These are phyloP conservation scores for Phialophora verrucosa DNA, from an alignment of 2,329 filamentous ascomycete genomes.

Conservation along the genomic window DNA sequence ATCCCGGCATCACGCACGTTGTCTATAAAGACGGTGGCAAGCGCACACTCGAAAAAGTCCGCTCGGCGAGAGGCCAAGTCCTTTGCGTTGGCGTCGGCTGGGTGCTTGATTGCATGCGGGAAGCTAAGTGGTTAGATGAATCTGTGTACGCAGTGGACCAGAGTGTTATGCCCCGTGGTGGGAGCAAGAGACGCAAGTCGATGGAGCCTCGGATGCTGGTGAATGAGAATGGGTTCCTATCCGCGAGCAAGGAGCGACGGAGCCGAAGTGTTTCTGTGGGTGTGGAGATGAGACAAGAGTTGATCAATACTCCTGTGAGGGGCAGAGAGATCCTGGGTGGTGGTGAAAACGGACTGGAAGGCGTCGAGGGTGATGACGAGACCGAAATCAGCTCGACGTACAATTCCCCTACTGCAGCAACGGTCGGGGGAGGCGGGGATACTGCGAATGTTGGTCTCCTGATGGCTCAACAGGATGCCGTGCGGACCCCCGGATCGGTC, in stretches of 20 bases:
- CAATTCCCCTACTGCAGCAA: constrained; percentile 34
- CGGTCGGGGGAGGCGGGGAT: constrained; percentile 27
- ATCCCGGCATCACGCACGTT: constrained; percentile 82
- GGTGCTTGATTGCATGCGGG: constrained; percentile 82
- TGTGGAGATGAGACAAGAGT: constrained; percentile 22
- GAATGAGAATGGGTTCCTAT: constrained; percentile 70
- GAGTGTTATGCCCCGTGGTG: constrained; percentile 69
- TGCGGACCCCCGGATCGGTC: constrained; percentile 7
- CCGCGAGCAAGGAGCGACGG: constrained; percentile 42
- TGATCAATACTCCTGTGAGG: constrained; percentile 34
- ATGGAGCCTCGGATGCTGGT: constrained; percentile 77
- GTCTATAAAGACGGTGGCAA: constrained; percentile 87
- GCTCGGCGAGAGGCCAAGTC: constrained; percentile 73
- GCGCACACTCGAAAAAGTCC: constrained; percentile 79
- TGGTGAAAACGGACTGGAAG: constrained; percentile 7
- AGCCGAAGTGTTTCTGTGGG: constrained; percentile 15
- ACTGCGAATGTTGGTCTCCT: constrained; percentile 21
- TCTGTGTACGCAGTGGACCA: constrained; percentile 71
- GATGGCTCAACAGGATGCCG: constrained; percentile 15
- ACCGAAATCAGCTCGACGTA: constrained; percentile 32
- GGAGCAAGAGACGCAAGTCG: constrained; percentile 74
- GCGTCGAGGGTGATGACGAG: constrained; percentile 15
- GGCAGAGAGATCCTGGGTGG: constrained; percentile 9
- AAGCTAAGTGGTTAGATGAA: constrained; percentile 79
- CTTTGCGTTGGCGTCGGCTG: constrained; percentile 87